Evolutionary conservation across 768 basidiomycete genomes (phyloP).

Genomic region (Mycena haematopus): DNA sequence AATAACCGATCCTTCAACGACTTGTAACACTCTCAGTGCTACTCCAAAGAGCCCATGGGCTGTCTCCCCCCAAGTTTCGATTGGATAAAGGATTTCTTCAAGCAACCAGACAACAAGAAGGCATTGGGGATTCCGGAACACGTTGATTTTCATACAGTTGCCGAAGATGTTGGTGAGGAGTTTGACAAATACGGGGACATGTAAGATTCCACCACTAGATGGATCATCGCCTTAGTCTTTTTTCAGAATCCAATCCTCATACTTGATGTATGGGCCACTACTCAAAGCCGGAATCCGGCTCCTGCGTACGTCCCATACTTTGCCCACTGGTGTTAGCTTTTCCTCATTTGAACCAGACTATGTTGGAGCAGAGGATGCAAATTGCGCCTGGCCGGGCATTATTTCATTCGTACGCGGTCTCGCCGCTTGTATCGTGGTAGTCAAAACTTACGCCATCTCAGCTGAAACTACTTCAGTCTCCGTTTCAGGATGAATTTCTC

Average conservation of each 20-base stretch:
- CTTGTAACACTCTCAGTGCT: slow-evolving; percentile 6
- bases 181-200: slow-evolving; percentile 31
- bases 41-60: slow-evolving; percentile 12
- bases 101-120: slow-evolving; percentile 19
- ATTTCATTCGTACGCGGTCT: slow-evolving; percentile 33
- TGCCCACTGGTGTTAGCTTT: neutral
- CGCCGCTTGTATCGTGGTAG: neutral
- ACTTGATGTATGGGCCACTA: slow-evolving; percentile 35
- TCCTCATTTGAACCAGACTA: slow-evolving; percentile 32
- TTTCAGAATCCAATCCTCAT: slow-evolving; percentile 19
- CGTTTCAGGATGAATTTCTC: slow-evolving; percentile 36
- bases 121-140: slow-evolving; percentile 30
- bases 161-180: neutral
- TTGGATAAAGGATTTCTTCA: slow-evolving; percentile 33
- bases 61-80: slow-evolving; percentile 22
- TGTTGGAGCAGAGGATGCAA: slow-evolving; percentile 38
- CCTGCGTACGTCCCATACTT: slow-evolving; percentile 32
- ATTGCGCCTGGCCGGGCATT: slow-evolving; percentile 39
- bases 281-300: slow-evolving; percentile 37
- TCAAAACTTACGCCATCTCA: neutral
- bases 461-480: slow-evolving; percentile 35
- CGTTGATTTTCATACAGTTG: slow-evolving; percentile 23
- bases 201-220: slow-evolving; percentile 19
- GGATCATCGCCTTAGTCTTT: neutral
- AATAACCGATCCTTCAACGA: neutral